Evolutionary conservation across 768 basidiomycete species (phyloP), one percentile per base, ranked within the genome.

Genomic region (Leccinum aurantiacum): DNA sequence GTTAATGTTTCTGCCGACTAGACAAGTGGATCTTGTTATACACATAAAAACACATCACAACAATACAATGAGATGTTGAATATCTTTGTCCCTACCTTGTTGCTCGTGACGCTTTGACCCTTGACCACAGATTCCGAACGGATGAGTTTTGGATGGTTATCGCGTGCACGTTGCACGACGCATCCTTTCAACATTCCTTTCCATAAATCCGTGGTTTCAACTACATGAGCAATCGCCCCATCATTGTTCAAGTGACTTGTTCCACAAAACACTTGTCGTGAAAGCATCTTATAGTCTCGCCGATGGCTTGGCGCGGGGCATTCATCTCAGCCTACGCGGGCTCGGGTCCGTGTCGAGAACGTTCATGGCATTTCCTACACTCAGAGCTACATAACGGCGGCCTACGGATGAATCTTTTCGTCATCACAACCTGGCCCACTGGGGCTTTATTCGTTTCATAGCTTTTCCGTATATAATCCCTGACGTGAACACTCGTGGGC

Each of bases 1-100:
- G 53, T 22, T 60, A 17, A 67, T 38, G 11, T 8, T 1, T 24
- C 22, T 41, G 54, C 41, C 44, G 27, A 33, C n/a, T 54, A 33
- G 27, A 9, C 25, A 19, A 10, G 14, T 54, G 5, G 19, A 15
- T 37, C 15, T 25, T 24, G 2, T 15, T 27, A 33, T 13, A 22
- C 25, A 22, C 44, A 41, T 27, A 31, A 11, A n/a, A 35, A 25
- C 13, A 2, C 19, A 27, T 37, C 5, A 1, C 14, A 9, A 38
- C 13, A 61, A 56, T 29, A 56, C 46, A 57, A 11, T 44, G 9
- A 52, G 24, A 52, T 24, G 19, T 25, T 37, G 14, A 35, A 10
- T 46, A n/a, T 24, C 17, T 48, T 4, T 19, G 5, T 33, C 41
- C 15, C 31, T 55, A 38, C 6, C 17, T 53, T n/a, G 25, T 25